Evolutionary conservation across 2,329 filamentous ascomycete genomes (phyloP).

Genomic region (Chrysoporthe austroafricana): DNA sequence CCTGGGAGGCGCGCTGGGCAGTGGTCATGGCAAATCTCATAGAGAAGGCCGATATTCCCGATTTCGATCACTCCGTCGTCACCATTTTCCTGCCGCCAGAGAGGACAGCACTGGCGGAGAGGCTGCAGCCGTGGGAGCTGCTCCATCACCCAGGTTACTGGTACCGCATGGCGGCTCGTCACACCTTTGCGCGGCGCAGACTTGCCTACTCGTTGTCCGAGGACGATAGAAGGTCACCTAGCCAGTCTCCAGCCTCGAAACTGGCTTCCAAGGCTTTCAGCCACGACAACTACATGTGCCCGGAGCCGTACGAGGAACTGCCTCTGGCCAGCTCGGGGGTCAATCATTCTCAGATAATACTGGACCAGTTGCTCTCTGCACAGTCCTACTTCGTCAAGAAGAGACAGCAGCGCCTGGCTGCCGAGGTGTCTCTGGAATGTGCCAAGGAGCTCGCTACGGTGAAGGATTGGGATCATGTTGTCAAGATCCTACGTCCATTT

Average conservation of each 20-base stretch:
- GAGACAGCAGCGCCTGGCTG: conserved; percentile 55
- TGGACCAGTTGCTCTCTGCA: conserved; percentile 56
- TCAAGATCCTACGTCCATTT: conserved; percentile 58
- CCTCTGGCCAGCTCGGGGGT: conserved; percentile 55
- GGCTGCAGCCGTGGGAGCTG: conserved; percentile 64
- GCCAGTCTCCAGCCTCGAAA: conserved; percentile 49
- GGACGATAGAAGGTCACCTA: conserved; percentile 59
- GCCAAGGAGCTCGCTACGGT: conserved; percentile 58
- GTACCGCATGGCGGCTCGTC: conserved; percentile 64
- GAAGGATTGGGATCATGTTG: conserved; percentile 56
- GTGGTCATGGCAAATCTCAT: conserved; percentile 65
- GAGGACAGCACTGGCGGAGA: conserved; percentile 60
- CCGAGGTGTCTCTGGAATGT: conserved; percentile 61
- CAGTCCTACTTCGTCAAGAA: conserved; percentile 58
- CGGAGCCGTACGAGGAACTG: conserved; percentile 63
- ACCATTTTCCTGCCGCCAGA: conserved; percentile 60
- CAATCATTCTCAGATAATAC: conserved; percentile 59
- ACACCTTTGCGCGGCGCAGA: conserved; percentile 55
- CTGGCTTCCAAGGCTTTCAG: conserved; percentile 56
- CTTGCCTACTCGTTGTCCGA: conserved; percentile 62
- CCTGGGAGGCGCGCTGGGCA: conserved; percentile 83
- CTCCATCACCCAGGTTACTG: conserved; percentile 71
- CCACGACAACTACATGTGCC: conserved; percentile 70
- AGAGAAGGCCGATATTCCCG: conserved; percentile 56
- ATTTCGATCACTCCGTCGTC: conserved; percentile 49